Percentiles rank a stretch among this genome's conserved stretches.
Conservation (phyloP, 345 rosid species). For the Psidium friedrichsthalianum region DNA sequence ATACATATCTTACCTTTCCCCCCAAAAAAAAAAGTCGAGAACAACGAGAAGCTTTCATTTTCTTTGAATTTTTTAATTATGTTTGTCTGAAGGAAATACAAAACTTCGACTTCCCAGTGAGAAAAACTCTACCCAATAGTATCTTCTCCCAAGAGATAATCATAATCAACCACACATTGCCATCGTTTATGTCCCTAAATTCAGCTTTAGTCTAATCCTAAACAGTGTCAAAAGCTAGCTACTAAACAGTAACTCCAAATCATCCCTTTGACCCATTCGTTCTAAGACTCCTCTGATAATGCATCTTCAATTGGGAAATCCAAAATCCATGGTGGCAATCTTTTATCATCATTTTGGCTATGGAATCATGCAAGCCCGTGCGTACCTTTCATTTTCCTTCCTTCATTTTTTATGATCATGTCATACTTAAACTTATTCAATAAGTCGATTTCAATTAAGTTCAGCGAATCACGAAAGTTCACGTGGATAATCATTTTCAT, state of each 20-base stretch:
- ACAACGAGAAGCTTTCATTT: neutral
- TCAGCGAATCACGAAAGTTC: neutral
- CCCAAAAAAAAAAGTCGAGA: too few species aligned
- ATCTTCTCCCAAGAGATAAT: neutral
- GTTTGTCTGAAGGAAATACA: neutral
- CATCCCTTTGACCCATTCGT: neutral
- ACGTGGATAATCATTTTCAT: slow-evolving; percentile 3
- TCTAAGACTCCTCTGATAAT: neutral
- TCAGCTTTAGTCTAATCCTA: neutral
- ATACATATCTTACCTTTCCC: too few species aligned
- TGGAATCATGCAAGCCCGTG: neutral
- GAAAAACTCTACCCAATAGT: neutral
- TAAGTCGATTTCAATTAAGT: neutral
- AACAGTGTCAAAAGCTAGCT: neutral
- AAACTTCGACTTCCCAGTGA: neutral
- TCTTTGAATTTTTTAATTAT: neutral
- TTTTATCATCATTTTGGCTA: neutral
- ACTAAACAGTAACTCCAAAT: neutral
- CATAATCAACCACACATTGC: neutral
- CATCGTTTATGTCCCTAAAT: too few species aligned
- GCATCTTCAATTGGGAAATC: neutral
- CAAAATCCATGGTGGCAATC: neutral
- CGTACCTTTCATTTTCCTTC: neutral
- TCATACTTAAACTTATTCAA: neutral
- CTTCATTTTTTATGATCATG: neutral